Percentiles rank a stretch among this genome's conserved stretches.
Evolutionary conservation across 345 rosid species (phyloP).

Genomic region (Lumnitzera racemosa): DNA sequence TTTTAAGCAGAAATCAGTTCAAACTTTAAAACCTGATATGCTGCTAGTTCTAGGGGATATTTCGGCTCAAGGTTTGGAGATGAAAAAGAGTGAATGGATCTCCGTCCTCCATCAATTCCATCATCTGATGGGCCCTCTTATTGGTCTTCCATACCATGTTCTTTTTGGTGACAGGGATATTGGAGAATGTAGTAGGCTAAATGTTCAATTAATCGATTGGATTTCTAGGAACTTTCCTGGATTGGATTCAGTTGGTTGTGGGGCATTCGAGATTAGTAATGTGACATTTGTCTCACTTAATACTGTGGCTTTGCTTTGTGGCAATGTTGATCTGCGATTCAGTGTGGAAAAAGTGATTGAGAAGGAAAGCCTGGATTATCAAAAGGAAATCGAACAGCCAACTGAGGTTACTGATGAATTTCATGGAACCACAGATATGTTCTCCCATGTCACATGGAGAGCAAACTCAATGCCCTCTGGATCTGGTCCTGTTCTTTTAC

Average conservation of each 20-base stretch:
- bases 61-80: constrained; percentile 39
- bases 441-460: constrained; percentile 26
- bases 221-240: constrained; percentile 46
- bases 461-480: constrained; percentile 29
- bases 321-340: constrained; percentile 32
- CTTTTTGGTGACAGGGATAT: constrained; percentile 53
- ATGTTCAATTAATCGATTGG: constrained; percentile 34
- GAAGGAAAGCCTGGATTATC: constrained; percentile 33
- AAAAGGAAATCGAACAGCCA: constrained; percentile 14
- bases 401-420: constrained; percentile 6
- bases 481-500: constrained; percentile 51
- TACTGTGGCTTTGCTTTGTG: constrained; percentile 48
- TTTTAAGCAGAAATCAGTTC: constrained; percentile 46
- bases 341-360: constrained; percentile 48
- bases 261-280: constrained; percentile 51
- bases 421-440: constrained; percentile 5
- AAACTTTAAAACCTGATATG: constrained; percentile 51
- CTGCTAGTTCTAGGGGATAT: constrained; percentile 55
- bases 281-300: constrained; percentile 56
- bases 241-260: constrained; percentile 49
- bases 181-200: constrained; percentile 41
- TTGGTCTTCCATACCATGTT: constrained; percentile 47
- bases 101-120: constrained; percentile 41
- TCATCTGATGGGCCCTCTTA: constrained; percentile 34
- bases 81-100: constrained; percentile 33